Evolutionary conservation across 2,329 filamentous ascomycete species (phyloP).

Genomic region (Aspergillus amoenus): DNA sequence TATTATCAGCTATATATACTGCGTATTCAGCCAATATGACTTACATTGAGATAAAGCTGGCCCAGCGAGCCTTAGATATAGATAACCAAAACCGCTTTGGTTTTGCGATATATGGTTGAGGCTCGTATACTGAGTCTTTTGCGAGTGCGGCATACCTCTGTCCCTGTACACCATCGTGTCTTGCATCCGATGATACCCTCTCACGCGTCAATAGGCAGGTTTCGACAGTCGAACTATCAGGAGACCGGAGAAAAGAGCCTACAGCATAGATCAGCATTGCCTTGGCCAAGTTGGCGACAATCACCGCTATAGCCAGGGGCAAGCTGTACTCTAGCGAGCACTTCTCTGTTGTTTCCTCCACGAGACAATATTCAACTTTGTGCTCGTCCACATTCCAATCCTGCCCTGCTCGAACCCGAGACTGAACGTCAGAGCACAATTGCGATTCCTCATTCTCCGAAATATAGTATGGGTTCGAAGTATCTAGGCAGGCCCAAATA

Average conservation of each 20-base stretch:
- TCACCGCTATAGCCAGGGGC: constrained; percentile 17
- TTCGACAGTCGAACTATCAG: too few relatives aligned
- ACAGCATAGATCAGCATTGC: not conserved
- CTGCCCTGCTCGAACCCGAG: not conserved
- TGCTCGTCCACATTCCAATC: constrained; percentile 2
- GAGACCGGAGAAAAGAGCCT: too few relatives aligned
- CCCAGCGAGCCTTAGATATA: not conserved
- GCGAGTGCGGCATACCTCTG: too few relatives aligned
- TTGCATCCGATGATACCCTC: too few relatives aligned
- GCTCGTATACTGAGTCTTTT: not conserved
- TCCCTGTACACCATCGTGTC: too few relatives aligned
- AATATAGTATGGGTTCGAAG: too few relatives aligned
- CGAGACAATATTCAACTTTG: constrained; percentile 8
- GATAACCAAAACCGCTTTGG: not conserved
- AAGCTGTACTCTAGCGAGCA: constrained; percentile 22
- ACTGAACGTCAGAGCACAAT: too few relatives aligned
- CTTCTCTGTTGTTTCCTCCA: constrained; percentile 18
- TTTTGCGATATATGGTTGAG: not conserved
- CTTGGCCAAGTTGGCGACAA: constrained; percentile 18
- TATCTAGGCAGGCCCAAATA: too few relatives aligned
- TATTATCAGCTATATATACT: not conserved
- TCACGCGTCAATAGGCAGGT: too few relatives aligned
- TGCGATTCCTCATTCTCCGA: too few relatives aligned
- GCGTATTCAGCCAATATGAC: not conserved
- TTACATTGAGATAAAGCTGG: not conserved